These are phyloP conservation scores for Hypsizygus marmoreus DNA, from an alignment of 768 basidiomycete genomes.

Conservation along the genomic window DNA sequence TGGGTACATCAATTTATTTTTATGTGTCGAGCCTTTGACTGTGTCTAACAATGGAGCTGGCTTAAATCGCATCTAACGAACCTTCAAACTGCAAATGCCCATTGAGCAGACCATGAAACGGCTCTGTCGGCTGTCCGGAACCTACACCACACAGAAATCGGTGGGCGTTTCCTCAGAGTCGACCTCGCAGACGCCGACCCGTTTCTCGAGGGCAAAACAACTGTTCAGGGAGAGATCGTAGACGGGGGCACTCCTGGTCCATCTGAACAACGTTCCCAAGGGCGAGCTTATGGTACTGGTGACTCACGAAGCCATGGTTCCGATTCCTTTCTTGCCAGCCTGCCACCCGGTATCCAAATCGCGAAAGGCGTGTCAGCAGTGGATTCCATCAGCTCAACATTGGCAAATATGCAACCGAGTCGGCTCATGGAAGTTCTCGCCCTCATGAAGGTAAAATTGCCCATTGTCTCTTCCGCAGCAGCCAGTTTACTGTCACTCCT, in stretches of 20 bases:
- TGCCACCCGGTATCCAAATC: slow-evolving; percentile 77
- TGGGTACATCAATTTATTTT: slow-evolving; percentile 58
- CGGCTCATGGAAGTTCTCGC: slow-evolving; percentile 90
- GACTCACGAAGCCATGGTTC: slow-evolving; percentile 41
- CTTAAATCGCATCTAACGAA: neutral
- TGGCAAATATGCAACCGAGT: slow-evolving; percentile 78
- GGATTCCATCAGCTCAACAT: slow-evolving; percentile 81
- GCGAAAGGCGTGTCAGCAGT: slow-evolving; percentile 68
- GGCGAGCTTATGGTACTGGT: slow-evolving; percentile 46
- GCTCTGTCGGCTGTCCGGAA: slow-evolving; percentile 94
- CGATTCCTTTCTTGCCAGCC: slow-evolving; percentile 55
- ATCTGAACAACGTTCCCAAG: slow-evolving; percentile 52
- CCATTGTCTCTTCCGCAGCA: slow-evolving; percentile 11
- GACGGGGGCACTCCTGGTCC: too few relatives aligned
- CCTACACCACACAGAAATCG: slow-evolving; percentile 87
- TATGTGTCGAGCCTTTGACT: slow-evolving; percentile 20
- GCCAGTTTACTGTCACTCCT: slow-evolving; percentile 2
- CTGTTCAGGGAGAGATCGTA: slow-evolving; percentile 76
- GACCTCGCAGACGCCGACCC: slow-evolving; percentile 92
- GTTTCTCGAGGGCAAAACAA: slow-evolving; percentile 85
- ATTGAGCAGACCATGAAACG: slow-evolving; percentile 82
- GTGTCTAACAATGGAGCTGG: too few relatives aligned
- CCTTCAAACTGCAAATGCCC: neutral
- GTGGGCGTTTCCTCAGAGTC: slow-evolving; percentile 88
- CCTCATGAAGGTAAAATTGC: slow-evolving; percentile 85